Conservation (phyloP, 129 eudicot species). For the Solidago caesia region DNA sequence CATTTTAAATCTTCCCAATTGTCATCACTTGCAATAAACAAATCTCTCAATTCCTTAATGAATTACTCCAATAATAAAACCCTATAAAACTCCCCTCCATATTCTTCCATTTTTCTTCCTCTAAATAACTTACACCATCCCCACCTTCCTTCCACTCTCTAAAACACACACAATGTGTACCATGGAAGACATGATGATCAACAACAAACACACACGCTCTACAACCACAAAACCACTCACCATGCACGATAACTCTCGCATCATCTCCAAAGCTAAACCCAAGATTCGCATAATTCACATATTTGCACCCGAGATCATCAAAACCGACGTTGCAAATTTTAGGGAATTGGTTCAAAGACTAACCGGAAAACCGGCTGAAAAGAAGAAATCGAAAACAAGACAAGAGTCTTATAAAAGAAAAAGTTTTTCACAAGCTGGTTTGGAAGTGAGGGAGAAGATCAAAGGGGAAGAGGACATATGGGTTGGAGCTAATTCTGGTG, state of each 20-base stretch:
- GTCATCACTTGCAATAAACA: conserved; percentile 36
- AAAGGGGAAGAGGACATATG: conserved; percentile 88
- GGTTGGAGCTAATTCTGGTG: conserved; percentile 72
- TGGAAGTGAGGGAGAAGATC: conserved; percentile 52
- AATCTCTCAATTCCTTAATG: conserved; percentile 14
- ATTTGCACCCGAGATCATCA: conserved; percentile 90
- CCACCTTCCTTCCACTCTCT: conserved; percentile 34
- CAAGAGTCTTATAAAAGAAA: conserved; percentile 33
- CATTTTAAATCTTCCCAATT: conserved; percentile 34
- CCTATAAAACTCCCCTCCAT: conserved; percentile 33
- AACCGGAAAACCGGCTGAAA: conserved; percentile 75
- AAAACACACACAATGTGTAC: conserved; percentile 36
- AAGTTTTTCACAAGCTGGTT: conserved; percentile 31
- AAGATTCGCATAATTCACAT: conserved; percentile 93
- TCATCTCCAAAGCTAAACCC: conserved; percentile 72
- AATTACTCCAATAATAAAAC: conserved; percentile 29
- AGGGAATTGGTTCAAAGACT: conserved; percentile 83
- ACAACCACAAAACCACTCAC: conserved; percentile 38
- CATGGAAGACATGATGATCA: conserved; percentile 53
- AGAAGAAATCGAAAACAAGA: conserved; percentile 33
- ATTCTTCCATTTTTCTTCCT: conserved; percentile 39
- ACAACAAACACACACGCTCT: conserved; percentile 48
- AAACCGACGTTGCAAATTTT: conserved; percentile 82
- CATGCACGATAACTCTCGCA: conserved; percentile 63
- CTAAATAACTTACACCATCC: conserved; percentile 32